Conservation (phyloP, 1,284 basidiomycete genomes). For the Tilletia walkeri region DNA sequence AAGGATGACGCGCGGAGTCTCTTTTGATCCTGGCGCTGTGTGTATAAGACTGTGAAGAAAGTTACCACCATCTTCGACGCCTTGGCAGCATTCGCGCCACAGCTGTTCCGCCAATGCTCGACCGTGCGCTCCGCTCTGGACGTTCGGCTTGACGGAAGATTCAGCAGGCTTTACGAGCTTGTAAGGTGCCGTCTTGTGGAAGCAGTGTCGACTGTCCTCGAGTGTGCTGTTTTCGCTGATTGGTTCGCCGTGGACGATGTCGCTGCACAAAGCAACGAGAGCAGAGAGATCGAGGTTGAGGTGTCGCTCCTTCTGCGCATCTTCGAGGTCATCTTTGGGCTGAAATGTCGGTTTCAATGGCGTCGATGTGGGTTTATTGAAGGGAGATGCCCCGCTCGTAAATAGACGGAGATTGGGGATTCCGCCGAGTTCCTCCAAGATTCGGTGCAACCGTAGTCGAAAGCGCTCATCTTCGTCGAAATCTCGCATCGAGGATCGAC, state of each 20-base stretch:
- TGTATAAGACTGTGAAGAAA: constrained; percentile 22
- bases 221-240: neutral
- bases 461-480: constrained; percentile 21
- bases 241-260: constrained; percentile 33
- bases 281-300: constrained; percentile 49
- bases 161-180: neutral
- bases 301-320: constrained; percentile 20
- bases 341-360: neutral
- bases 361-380: neutral
- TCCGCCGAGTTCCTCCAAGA: constrained; percentile 20
- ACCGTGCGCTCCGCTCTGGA: constrained; percentile 12
- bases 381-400: constrained; percentile 20
- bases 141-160: neutral
- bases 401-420: constrained; percentile 24
- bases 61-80: constrained; percentile 7
- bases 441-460: constrained; percentile 19
- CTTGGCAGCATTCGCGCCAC: constrained; percentile 15
- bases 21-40: constrained; percentile 20
- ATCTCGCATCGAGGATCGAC: constrained; percentile 27
- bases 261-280: constrained; percentile 43
- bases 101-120: constrained; percentile 18
- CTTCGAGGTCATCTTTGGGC: neutral
- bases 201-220: constrained; percentile 2
- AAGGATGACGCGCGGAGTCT: constrained; percentile 2
- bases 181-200: constrained; percentile 5